A percentile compares a stretch with the other conserved stretches of the same genome.
phyloP scores from a whole-genome alignment of 1,284 basidiomycete genomes.

The Sporisorium sorghi region DNA sequence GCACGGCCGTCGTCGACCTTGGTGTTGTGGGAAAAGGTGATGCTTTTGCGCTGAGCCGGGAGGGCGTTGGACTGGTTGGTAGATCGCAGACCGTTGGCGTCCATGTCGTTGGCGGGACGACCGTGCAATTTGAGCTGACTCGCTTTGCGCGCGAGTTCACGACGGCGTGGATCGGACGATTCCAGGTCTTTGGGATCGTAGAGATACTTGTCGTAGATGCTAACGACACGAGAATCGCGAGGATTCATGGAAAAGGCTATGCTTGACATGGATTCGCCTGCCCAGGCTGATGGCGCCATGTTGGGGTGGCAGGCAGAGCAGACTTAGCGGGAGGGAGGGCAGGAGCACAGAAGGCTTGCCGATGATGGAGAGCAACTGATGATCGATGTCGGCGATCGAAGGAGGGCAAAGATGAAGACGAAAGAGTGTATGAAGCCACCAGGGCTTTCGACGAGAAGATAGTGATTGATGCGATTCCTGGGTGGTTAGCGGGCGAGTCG shows the following conservation, averaged over 20 bases:
- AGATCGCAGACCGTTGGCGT: conserved; percentile 40
- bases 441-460: background rate
- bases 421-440: background rate
- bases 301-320: background rate
- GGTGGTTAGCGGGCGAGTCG: background rate
- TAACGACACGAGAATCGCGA: conserved; percentile 56
- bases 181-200: conserved; percentile 57
- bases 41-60: conserved; percentile 33
- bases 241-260: conserved; percentile 45
- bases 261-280: conserved; percentile 44
- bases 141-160: conserved; percentile 52
- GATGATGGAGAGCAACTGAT: background rate
- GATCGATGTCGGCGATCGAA: background rate
- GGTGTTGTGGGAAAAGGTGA: conserved; percentile 48
- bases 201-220: conserved; percentile 62
- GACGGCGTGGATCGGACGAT: conserved; percentile 51
- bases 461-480: background rate
- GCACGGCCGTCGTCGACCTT: conserved; percentile 35
- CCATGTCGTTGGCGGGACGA: conserved; percentile 37
- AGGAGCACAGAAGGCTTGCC: background rate
- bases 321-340: background rate
- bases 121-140: conserved; percentile 49
- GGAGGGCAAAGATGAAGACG: too few species aligned
- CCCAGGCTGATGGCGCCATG: conserved; percentile 31
- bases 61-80: conserved; percentile 6